Evolutionary conservation across 768 basidiomycete species (phyloP), one percentile per base, ranked within the genome.

Genomic region (Rossbeevera mucosa): DNA sequence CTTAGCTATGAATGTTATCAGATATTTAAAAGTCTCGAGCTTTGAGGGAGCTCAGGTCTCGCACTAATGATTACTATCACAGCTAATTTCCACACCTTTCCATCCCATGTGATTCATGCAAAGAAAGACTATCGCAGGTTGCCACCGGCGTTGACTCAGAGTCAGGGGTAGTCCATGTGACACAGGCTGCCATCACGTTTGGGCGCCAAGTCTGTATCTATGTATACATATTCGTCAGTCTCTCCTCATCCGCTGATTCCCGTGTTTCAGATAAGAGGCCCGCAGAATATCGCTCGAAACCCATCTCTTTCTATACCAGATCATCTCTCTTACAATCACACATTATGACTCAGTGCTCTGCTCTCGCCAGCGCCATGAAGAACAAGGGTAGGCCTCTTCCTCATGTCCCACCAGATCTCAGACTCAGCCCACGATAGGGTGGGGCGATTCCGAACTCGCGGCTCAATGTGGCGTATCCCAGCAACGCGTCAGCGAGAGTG

Each of bases 401-500:
- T 16, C 40, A 7, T 14, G 18, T 14, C 5, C 2, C 18, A 25
- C 33, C 16, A 5, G 16, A 29, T 36, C 44, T 21, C 18, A 44
- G 44, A 26, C 8, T 42, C 29, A 2, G 24, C 11, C 8, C 8
- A 28, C 12, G 52, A 38, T 21, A 65, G 63, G 52, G 4, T 21
- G 21, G 16, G 16, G 5, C 36, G 36, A 4, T 2, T 4, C 58
- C 20, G 56, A 72, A 26, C 76, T 88, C 60, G 85, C 83, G 7
- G 3, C 4, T 12, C 65, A 71, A 61, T 68, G 80, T 33, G 74
- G 75, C 47, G 48, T 66, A 43, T 44, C 61, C 38, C 72, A 78
- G 61, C 67, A 76, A 29, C 82, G 76, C 50, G 76, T 88, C 45
- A 67, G 70, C 41, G 76, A 76, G 42, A 77, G 87, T 88, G 59